These are phyloP conservation scores for Hortiboletus flavorubellus DNA, from an alignment of 768 basidiomycete genomes.

Conservation along the genomic window DNA sequence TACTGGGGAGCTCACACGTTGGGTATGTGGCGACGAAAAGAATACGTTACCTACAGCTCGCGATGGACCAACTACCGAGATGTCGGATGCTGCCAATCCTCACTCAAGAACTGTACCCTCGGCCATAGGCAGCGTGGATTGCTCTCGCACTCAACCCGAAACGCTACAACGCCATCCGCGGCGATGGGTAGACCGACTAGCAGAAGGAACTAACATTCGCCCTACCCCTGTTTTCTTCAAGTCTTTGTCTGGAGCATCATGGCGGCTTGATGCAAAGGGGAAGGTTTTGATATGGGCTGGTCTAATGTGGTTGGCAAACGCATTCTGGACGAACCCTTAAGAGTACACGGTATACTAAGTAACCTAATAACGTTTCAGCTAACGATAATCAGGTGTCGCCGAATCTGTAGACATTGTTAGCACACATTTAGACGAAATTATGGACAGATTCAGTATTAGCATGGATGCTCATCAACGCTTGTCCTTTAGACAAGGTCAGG, in stretches of 20 bases:
- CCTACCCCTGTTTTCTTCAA: conserved; percentile 23
- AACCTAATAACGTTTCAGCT: not conserved
- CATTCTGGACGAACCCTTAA: conserved; percentile 47
- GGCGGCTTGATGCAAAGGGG: conserved; percentile 40
- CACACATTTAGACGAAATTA: conserved; percentile 3
- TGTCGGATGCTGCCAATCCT: not conserved
- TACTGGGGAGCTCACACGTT: conserved; percentile 64
- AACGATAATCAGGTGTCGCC: not conserved
- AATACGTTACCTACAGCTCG: conserved; percentile 22
- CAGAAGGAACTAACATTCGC: conserved; percentile 30
- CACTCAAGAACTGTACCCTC: conserved; percentile 13
- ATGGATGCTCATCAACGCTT: conserved; percentile 76
- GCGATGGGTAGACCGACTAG: conserved; percentile 52
- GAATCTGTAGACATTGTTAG: conserved; percentile 21
- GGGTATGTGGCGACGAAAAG: conserved; percentile 44
- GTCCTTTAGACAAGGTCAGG: conserved; percentile 76
- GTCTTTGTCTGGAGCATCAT: conserved; percentile 32
- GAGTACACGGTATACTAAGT: conserved; percentile 2
- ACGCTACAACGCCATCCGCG: conserved; percentile 37
- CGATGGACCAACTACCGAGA: not conserved
- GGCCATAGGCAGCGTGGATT: conserved; percentile 1
- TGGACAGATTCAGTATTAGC: conserved; percentile 72
- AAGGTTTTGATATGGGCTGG: conserved; percentile 40
- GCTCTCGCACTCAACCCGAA: conserved; percentile 29
- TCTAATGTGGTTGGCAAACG: conserved; percentile 64